These are phyloP conservation scores for Fistulinella staudtii DNA, from an alignment of 1,284 basidiomycete species.

Conservation along the genomic window DNA sequence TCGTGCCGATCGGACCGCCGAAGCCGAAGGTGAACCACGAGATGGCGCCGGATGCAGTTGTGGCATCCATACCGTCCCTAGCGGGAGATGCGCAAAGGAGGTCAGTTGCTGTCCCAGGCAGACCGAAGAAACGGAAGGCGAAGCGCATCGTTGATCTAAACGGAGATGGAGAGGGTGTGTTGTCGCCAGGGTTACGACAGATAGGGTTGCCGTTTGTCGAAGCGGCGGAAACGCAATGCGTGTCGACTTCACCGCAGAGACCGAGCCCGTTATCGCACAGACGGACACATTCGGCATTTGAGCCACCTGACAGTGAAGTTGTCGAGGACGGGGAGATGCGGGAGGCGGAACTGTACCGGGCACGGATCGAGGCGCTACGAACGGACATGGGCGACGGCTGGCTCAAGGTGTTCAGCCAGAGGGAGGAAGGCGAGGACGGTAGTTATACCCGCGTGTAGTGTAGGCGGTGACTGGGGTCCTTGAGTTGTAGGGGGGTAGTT, in stretches of 20 bases:
- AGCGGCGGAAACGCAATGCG: no score
- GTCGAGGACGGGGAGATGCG: conserved; percentile 15
- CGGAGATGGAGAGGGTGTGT: conserved; percentile 27
- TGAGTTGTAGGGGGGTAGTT: conserved; percentile 9
- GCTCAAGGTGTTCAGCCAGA: conserved; percentile 79
- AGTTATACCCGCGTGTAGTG: no score
- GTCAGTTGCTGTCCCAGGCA: conserved; percentile 40
- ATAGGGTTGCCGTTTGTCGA: no score
- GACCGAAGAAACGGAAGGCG: conserved; percentile 51
- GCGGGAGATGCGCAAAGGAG: conserved; percentile 33
- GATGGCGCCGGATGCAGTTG: conserved; percentile 36
- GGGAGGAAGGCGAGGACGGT: no score
- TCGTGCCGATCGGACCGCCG: conserved; percentile 49
- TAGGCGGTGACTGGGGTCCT: conserved; percentile 32
- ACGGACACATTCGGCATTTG: conserved; percentile 46
- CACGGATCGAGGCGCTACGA: conserved; percentile 75
- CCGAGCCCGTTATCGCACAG: conserved; percentile 20
- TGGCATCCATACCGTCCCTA: no score
- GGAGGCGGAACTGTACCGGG: conserved; percentile 67
- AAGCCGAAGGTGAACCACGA: conserved; percentile 19
- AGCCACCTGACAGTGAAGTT: conserved; percentile 44
- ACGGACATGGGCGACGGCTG: conserved; percentile 85
- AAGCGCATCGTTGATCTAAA: conserved; percentile 72
- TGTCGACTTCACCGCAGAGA: conserved; percentile 50
- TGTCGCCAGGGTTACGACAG: no score